Evolutionary conservation across 192 early-diverging fungal species (phyloP), one percentile per base, ranked within the genome.

Genomic region (Jimgerdemannia flammicorona): DNA sequence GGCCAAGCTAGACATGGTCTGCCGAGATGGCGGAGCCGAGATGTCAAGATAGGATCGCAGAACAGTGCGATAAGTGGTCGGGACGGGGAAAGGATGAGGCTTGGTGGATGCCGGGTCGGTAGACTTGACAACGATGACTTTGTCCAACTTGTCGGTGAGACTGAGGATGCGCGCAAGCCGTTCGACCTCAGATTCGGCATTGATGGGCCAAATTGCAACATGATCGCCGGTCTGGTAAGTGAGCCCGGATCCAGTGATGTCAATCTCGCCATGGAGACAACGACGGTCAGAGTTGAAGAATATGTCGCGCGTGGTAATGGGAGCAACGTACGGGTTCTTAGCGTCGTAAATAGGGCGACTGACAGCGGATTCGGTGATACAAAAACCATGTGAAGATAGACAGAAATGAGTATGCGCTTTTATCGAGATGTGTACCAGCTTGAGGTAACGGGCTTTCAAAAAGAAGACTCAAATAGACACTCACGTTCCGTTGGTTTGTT

Each of bases 191-290:
- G 84, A 86, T 39, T 92, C 92, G n/a, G 92, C 84, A 83, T 98
- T 99, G 20, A 88, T 86, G 0, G 96, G 92, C 87, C 91, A 98
- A 39, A 99, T 87, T 29, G 96, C 98, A 70, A 97, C 87, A 78
- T 99, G 98, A 79, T 99, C 98, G 71, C 98, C 98, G 11, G 95
- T 85, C 74, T 94, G 90, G 81, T 99, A 98, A 18, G 83, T 87
- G 81, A 98, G 81, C 20, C 93, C 92, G 11, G 91, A 93, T 49
- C 89, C 95, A 39, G 84, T 73, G 68, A 98, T 85, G 69, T 97
- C 95, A n/a, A 99, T 86, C 77, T 99, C 97, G 77, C 98, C 83
- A 75, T 99, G 98, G 70, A 97, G 79, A 82, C 96, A 95, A 73
- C 95, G 89, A 70, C 98, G 92, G 75, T 91, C 88, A 41, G 86